Conservation (phyloP, 768 basidiomycete genomes). For the Zangia roseola region DNA sequence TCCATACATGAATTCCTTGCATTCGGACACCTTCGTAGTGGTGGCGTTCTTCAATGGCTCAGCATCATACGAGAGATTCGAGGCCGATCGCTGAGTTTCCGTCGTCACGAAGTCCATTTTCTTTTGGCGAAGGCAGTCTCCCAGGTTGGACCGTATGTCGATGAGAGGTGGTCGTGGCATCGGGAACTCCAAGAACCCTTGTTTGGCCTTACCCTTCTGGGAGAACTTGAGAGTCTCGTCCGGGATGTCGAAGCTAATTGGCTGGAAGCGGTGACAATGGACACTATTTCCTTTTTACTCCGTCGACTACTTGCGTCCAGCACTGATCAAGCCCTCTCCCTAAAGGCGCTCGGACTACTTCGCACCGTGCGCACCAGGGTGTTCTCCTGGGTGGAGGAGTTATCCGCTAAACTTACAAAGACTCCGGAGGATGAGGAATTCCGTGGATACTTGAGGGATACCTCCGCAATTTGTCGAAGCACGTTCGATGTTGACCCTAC, state of each 20-base stretch:
- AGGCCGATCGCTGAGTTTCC: constrained; percentile 37
- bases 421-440: neutral
- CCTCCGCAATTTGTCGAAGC: constrained; percentile 21
- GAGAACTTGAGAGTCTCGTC: constrained; percentile 33
- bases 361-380: constrained; percentile 29
- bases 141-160: constrained; percentile 37
- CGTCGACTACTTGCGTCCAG: constrained; percentile 36
- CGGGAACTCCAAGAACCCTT: constrained; percentile 27
- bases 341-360: constrained; percentile 26
- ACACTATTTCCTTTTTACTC: constrained; percentile 33
- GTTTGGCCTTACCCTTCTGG: constrained; percentile 36
- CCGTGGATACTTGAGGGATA: constrained; percentile 14
- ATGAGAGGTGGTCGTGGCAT: constrained; percentile 38
- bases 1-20: constrained; percentile 43
- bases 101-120: constrained; percentile 37
- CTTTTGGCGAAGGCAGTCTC: constrained; percentile 44
- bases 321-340: constrained; percentile 8
- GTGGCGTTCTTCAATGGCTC: constrained; percentile 46
- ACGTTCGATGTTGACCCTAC: constrained; percentile 28
- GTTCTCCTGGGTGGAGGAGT: constrained; percentile 36
- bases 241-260: constrained; percentile 39
- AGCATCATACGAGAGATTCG: constrained; percentile 46
- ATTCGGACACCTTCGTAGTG: constrained; percentile 46
- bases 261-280: constrained; percentile 32
- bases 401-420: constrained; percentile 20